Percentiles rank a stretch among this genome's conserved stretches.
phyloP scores from a whole-genome alignment of 192 early-diverging fungal species.

The Fimicolochytrium jonesii region DNA sequence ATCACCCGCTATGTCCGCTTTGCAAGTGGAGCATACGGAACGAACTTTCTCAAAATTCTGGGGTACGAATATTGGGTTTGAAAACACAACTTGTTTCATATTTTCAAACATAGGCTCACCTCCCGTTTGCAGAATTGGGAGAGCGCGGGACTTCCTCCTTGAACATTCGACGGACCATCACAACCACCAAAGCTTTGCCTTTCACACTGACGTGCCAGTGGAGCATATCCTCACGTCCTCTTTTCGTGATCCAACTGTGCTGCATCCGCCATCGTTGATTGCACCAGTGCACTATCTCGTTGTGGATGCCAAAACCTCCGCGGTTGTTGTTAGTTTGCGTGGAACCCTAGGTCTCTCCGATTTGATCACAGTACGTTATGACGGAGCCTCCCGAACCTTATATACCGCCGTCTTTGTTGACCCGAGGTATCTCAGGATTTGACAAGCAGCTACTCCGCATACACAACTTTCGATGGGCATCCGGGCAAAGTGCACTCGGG shows the following conservation, averaged over 20 bases:
- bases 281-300: constrained; percentile 46
- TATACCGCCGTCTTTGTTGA: no score
- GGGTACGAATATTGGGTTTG: constrained; percentile 12
- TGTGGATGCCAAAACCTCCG: constrained; percentile 34
- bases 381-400: no score
- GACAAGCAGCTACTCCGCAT: constrained; percentile 28
- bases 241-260: constrained; percentile 12
- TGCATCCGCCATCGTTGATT: constrained; percentile 27
- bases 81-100: neutral
- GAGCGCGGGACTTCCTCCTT: constrained; percentile 33
- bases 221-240: constrained; percentile 46
- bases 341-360: constrained; percentile 52
- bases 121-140: constrained; percentile 33
- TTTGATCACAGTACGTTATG: constrained; percentile 31
- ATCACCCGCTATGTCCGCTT: constrained; percentile 44
- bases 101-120: neutral
- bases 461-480: constrained; percentile 18
- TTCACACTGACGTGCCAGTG: constrained; percentile 46
- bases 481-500: constrained; percentile 37
- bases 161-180: constrained; percentile 32
- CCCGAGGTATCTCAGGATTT: constrained; percentile 12
- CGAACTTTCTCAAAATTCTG: constrained; percentile 34
- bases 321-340: constrained; percentile 45
- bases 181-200: constrained; percentile 49
- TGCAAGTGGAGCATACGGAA: constrained; percentile 42